phyloP scores from a whole-genome alignment of 2,329 filamentous ascomycete species.

The Paraphoma sp. region DNA sequence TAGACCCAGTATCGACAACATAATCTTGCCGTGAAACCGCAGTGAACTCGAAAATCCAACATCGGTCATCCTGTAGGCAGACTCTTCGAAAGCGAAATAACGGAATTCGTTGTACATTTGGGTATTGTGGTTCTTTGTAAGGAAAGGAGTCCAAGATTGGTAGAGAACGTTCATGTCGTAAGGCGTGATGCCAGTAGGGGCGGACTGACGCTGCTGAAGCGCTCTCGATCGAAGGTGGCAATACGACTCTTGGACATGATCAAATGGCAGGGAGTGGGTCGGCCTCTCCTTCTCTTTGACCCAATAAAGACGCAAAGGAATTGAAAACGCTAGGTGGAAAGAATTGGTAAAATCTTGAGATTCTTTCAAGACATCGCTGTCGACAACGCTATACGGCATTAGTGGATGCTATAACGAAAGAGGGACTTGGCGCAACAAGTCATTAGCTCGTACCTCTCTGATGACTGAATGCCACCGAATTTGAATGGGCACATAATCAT shows the following conservation, averaged over 20 bases:
- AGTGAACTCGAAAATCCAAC: slow-evolving; percentile 68
- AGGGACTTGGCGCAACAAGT: neutral
- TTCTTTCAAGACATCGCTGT: slow-evolving; percentile 25
- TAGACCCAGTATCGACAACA: slow-evolving; percentile 56
- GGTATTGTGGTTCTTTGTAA: slow-evolving; percentile 75
- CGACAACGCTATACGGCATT: slow-evolving; percentile 21
- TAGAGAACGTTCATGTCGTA: slow-evolving; percentile 72
- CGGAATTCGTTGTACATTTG: slow-evolving; percentile 80
- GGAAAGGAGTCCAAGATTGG: slow-evolving; percentile 76
- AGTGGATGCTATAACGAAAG: neutral
- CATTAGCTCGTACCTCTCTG: slow-evolving; percentile 35
- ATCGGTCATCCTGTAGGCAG: slow-evolving; percentile 56
- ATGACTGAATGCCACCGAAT: slow-evolving; percentile 42
- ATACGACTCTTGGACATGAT: slow-evolving; percentile 58
- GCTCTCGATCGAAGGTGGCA: slow-evolving; percentile 57
- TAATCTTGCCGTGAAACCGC: slow-evolving; percentile 68
- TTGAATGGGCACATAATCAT: slow-evolving; percentile 45
- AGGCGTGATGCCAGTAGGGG: slow-evolving; percentile 54
- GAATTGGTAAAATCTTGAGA: slow-evolving; percentile 26
- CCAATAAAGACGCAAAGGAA: slow-evolving; percentile 53
- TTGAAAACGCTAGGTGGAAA: slow-evolving; percentile 19
- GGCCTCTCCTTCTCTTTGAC: slow-evolving; percentile 57
- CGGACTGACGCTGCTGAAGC: slow-evolving; percentile 56
- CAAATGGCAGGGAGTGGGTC: slow-evolving; percentile 51
- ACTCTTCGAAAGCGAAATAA: slow-evolving; percentile 70